Base-by-base conservation (phyloP, 768 basidiomycete genomes). In the Dacryopinax primogenitus region DNA sequence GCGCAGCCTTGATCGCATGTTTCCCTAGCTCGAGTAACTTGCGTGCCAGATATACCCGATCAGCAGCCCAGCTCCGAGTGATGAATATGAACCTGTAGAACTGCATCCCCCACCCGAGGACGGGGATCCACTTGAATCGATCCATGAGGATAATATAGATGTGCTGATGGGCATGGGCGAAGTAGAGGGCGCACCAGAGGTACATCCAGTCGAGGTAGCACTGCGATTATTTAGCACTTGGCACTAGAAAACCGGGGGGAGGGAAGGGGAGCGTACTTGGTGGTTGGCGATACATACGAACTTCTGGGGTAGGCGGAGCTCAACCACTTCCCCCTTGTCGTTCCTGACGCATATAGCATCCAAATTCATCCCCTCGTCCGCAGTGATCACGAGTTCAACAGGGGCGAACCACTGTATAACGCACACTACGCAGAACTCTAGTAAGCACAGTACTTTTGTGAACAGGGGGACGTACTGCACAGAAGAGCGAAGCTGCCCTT, bases 91-190 rank as follows among this genome's bases (percentile, higher is more conserved):
- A 98, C 66, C 86, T 80, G 76, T 85, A 96, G 77, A 92, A 86
- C 82, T 89, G 92, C 92, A 96, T 97, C 65, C 83, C 88, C 86
- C 90, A 92, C 15, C 95, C 95, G 30, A 93, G 73, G 58, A 99
- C 73, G 18, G 95, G 95, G 1, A 95, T 73, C 80, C 84, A 86
- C 70, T 88, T 88, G 66, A 98, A 78, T 70, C 86, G 88, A 73
- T 88, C 90, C 81, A 98, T 99, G 66, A 98, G 78, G 18, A 95
- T 86, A 71, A 99, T 99, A 74, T 85, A 87, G 34, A 98, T 81
- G 67, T 90, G 82, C 67, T 80, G 80, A 72, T 88, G 84, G 1
- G 85, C 82, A 41, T 78, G 78, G 69, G 84, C 81, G 71, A 86
- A 88, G 72, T 91, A 90, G 12, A 84, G 81, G 47, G 92, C 75